Evolutionary conservation across 2,329 filamentous ascomycete genomes (phyloP).

Genomic region (Pseudocercospora macadamiae): DNA sequence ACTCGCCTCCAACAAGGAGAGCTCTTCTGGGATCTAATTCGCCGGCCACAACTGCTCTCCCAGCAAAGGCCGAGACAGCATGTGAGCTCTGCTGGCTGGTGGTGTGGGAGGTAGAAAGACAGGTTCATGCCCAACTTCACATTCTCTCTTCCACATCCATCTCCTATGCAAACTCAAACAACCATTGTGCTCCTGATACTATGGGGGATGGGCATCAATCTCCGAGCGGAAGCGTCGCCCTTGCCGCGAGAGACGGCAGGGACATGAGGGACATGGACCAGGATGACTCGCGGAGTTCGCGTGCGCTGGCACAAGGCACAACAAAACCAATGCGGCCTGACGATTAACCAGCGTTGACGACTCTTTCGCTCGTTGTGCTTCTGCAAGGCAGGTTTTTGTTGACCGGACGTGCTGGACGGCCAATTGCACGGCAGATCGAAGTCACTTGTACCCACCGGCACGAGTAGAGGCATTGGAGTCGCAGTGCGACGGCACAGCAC

Average conservation of each 20-base stretch:
- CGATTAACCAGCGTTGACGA: not conserved
- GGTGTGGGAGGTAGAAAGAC: conserved; percentile 7
- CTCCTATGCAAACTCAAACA: not conserved
- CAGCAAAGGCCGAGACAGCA: conserved; percentile 2
- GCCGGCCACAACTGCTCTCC: conserved; percentile 6
- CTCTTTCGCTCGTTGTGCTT: not conserved
- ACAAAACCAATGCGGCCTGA: not conserved
- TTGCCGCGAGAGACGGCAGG: conserved; percentile 8
- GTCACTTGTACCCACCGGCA: not conserved
- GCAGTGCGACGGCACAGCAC: not conserved
- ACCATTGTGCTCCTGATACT: not conserved
- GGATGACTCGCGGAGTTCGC: conserved; percentile 7
- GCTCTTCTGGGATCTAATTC: conserved; percentile 7
- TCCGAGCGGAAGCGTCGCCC: conserved; percentile 5
- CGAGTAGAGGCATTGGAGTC: conserved; percentile 1
- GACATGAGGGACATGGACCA: conserved; percentile 7
- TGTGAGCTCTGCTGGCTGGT: not conserved
- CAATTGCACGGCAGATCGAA: conserved; percentile 2
- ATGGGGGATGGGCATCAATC: conserved; percentile 6
- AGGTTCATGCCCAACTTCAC: conserved; percentile 3
- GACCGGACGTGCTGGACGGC: not conserved
- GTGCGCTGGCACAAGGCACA: conserved; percentile 5
- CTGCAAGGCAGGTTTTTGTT: conserved; percentile 1
- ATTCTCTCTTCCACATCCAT: not conserved
- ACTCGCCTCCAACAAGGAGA: not conserved